Base-by-base conservation (phyloP, 2,329 filamentous ascomycete genomes). In the Arthrinium phaeospermum region DNA sequence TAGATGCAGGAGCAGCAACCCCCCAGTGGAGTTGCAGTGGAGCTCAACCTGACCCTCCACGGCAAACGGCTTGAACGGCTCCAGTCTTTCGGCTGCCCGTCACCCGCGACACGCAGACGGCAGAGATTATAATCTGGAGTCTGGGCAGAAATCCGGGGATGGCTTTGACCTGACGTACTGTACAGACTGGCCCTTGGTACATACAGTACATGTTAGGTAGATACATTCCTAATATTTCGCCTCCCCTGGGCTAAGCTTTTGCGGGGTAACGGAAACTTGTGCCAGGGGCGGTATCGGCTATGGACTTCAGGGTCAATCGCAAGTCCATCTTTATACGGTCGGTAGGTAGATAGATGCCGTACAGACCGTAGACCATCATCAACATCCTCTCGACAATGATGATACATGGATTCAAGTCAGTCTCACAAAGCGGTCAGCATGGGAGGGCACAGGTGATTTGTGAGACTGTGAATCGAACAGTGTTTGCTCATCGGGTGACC, bases 181-280 rank as follows among this genome's bases (percentile, higher is more conserved):
- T 64, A 41, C 34, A 41, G 30, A 10, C 10, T 13, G 57, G 57
- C 27, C 19, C 27, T 51, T 57, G 14, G n/a, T 30, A n/a, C 16
- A 41, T 22, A 24, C 41, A 1, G 3, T 2, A 2, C 27, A 30
- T 30, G 2, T 2, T 30, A 30, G 27, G 27, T 30, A 30, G n/a
- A n/a, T n/a, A n/a, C n/a, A n/a, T n/a, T n/a, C n/a, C 27, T 30
- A 30, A 30, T 41, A 41, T 41, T 41, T 64, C 57, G 57, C 57
- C 57, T 64, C n/a, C 30, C 57, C 27, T 19, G 7, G 22, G 8
- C 34, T 22, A 64, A n/a, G 34, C 30, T 64, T 61, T 64, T 64
- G 57, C 57, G 57, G 57, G 57, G 57, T 41, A 64, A n/a, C 30
- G 34, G 57, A 64, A 64, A 41, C 30, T 12, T 64, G 34, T n/a